phyloP scores from a whole-genome alignment of 352 stramenopile species.

The Globisporangium heterothallicum region DNA sequence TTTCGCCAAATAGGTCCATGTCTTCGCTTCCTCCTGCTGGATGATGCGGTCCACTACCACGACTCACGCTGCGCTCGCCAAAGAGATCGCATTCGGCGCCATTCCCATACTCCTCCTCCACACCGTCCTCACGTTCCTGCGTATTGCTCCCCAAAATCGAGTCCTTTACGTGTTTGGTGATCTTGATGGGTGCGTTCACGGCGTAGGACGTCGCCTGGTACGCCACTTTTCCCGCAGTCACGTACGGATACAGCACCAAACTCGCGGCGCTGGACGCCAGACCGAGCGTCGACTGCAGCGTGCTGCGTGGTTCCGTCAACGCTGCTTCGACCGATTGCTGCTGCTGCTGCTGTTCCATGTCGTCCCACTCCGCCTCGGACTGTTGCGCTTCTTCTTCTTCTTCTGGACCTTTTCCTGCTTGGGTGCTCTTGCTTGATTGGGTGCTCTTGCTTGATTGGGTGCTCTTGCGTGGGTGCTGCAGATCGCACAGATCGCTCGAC shows the following conservation, averaged over 20 bases:
- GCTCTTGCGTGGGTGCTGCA: too few species aligned
- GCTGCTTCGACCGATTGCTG: not conserved
- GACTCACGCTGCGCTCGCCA: slow-evolving; percentile 28
- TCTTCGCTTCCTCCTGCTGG: slow-evolving; percentile 8
- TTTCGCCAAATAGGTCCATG: slow-evolving; percentile 9
- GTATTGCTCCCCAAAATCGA: slow-evolving; percentile 18
- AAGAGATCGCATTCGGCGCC: slow-evolving; percentile 38
- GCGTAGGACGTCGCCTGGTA: slow-evolving; percentile 54
- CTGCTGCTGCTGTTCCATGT: not conserved
- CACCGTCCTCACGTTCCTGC: not conserved
- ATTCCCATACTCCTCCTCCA: slow-evolving; percentile 4
- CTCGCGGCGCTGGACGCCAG: slow-evolving; percentile 53
- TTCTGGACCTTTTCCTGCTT: not conserved
- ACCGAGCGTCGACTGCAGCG: slow-evolving; percentile 47
- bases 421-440: not conserved
- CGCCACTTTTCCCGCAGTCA: slow-evolving; percentile 48
- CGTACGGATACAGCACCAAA: slow-evolving; percentile 57
- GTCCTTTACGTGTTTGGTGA: slow-evolving; percentile 45
- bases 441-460: too few species aligned
- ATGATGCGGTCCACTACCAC: too few species aligned
- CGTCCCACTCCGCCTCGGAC: not conserved
- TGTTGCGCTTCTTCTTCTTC: not conserved
- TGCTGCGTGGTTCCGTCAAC: not conserved
- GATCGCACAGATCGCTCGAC: too few species aligned
- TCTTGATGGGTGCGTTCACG: slow-evolving; percentile 47